Base-by-base conservation (phyloP, 495 filamentous ascomycete species). In the Podospora australis region DNA sequence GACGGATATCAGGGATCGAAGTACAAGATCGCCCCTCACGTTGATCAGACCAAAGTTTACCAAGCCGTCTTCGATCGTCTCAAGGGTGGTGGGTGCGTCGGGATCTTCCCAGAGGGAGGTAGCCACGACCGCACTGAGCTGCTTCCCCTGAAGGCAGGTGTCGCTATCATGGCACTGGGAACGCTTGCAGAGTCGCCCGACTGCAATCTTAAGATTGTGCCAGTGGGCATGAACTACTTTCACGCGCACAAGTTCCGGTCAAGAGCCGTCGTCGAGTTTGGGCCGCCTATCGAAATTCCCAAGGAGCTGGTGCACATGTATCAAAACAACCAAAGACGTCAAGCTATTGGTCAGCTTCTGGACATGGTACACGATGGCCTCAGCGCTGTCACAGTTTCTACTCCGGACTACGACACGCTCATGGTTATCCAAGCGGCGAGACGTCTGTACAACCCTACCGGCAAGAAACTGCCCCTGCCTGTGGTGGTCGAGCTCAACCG, bases 151-250 rank as follows among this genome's bases (percentile, higher is more conserved):
- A 99, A 99, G 79, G 94, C 92, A 63, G 92, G 92, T 62, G 88
- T 99, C 43, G 92, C 92, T 40, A 86, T 99, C 52, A 99, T 99
- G 90, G 92, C 92, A 19, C 78, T 99, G 39, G 92, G 91, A 17
- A 87, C 94, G 3, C 74, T 99, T 23, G 87, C 87, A n/a, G 82
- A 86, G 32, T 78, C 88, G 39, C 92, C 90, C 3, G 77, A 94
- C 53, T 96, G 86, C 61, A 90, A 86, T n/a, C 63, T 99, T 53
- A 94, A 88, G 65, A 97, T 99, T 57, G 86, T 99, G n/a, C 94
- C 94, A n/a, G 91, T 89, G 41, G 94, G 94, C 50, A 97, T 97
- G 92, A 99, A 99, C 61, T 99, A 99, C 67, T 99, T 99, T 69
- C 92, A 99, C 67, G 86, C 92, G 4, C 92, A 99, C 70, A 99